These are phyloP conservation scores for Plasmodium cynomolgi DNA, from an alignment of 169 alveolate genomes.

Conservation along the genomic window DNA sequence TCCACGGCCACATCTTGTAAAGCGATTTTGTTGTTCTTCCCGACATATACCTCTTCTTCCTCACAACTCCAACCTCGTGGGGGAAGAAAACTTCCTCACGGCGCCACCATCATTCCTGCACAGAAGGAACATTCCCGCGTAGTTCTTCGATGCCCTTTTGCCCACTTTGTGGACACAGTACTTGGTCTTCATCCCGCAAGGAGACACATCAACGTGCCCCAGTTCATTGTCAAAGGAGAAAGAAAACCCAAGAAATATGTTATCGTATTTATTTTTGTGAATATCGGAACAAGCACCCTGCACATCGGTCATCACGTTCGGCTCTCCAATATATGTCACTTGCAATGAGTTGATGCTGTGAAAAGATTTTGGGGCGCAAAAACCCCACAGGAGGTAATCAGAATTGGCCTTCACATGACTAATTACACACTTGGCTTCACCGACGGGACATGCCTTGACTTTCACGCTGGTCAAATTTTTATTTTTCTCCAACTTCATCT, in stretches of 20 bases:
- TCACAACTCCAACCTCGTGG: background rate
- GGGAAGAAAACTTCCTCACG: background rate
- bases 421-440: slow-evolving; percentile 40
- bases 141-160: background rate
- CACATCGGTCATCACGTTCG: background rate
- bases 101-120: slow-evolving; percentile 38
- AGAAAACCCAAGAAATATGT: slow-evolving; percentile 55
- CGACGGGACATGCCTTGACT: slow-evolving; percentile 43
- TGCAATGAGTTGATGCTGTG: slow-evolving; percentile 32
- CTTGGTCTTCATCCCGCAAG: slow-evolving; percentile 13
- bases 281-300: slow-evolving; percentile 44
- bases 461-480: slow-evolving; percentile 25
- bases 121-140: slow-evolving; percentile 44
- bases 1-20: background rate
- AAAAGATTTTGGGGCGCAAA: slow-evolving; percentile 45
- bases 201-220: slow-evolving; percentile 5
- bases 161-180: slow-evolving; percentile 11
- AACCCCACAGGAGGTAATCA: slow-evolving; percentile 64
- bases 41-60: background rate
- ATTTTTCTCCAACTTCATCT: slow-evolving; percentile 28
- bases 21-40: background rate
- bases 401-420: slow-evolving; percentile 15
- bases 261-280: slow-evolving; percentile 43
- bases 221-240: slow-evolving; percentile 28
- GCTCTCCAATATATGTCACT: slow-evolving; percentile 26